Conservation (phyloP, 2,329 filamentous ascomycete species). For the Xylaria sp. region DNA sequence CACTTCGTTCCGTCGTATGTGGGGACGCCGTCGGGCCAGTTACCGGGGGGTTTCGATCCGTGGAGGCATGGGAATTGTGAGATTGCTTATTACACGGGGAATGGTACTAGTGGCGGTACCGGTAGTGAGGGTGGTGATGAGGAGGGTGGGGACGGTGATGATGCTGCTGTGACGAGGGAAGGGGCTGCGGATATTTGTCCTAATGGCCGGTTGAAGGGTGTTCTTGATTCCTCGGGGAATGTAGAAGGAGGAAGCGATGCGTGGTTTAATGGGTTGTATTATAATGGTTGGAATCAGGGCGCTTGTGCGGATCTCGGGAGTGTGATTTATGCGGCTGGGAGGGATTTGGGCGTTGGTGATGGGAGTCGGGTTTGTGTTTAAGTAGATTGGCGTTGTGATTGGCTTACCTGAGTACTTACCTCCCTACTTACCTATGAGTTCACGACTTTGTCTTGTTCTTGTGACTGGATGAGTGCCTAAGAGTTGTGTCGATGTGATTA, state of each 20-base stretch:
- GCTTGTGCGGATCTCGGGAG: constrained; percentile 34
- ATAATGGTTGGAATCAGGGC: constrained; percentile 42
- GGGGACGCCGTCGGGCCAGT: constrained; percentile 28
- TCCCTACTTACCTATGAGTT: too few species aligned
- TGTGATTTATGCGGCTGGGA: constrained; percentile 29
- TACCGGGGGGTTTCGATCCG: constrained; percentile 41
- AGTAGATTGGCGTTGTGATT: background rate
- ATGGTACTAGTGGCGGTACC: too few species aligned
- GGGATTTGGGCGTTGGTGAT: constrained; percentile 35
- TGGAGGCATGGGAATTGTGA: constrained; percentile 40
- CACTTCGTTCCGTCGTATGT: constrained; percentile 36
- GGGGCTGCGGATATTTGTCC: constrained; percentile 28
- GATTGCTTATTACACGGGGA: constrained; percentile 38
- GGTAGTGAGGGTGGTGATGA: constrained; percentile 25
- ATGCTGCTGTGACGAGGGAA: background rate
- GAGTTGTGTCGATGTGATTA: too few species aligned
- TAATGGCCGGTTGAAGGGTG: constrained; percentile 27
- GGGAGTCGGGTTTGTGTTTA: constrained; percentile 11
- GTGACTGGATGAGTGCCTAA: too few species aligned
- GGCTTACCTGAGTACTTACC: too few species aligned
- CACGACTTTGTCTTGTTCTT: too few species aligned
- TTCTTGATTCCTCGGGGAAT: constrained; percentile 30
- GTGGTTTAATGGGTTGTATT: constrained; percentile 36
- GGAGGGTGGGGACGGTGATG: background rate
- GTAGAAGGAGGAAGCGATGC: background rate